Evolutionary conservation across 2,329 filamentous ascomycete genomes (phyloP), one percentile per base, ranked within the genome.

Genomic region (Tolypocladium tundrense): DNA sequence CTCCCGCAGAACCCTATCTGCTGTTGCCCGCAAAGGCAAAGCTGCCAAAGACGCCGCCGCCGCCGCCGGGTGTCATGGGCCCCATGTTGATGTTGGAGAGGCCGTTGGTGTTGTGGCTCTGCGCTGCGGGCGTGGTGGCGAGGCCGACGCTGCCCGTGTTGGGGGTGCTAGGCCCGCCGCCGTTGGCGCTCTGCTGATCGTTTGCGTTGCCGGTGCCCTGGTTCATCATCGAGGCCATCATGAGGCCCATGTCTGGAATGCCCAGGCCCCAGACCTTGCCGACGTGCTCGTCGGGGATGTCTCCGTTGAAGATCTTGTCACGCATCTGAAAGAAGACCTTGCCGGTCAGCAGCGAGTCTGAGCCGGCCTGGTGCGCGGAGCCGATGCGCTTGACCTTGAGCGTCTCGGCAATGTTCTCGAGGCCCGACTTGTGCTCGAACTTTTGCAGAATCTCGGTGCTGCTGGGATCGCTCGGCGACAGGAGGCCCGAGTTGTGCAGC

Each of bases 211-310:
- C 62, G 64, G 67, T 61, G 45, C 48, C 52, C n/a, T 72, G 68
- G 58, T 65, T 68, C 65, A 74, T 68, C 67, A 71, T 71, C 42
- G 69, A 65, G 53, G 67, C 67, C 51, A 66, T 68, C 39, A 72
- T 61, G 37, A 75, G 63, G 27, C 79, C 66, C 73, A 82, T 77
- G 72, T 88, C 84, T 64, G 88, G 81, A 74, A 84, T 88, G 56
- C 91, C 92, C 11, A 97, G 78, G 13, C 93, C 93, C 89, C 93
- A 97, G 65, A 97, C 91, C 73, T 95, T 93, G 60, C 92, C 91
- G 7, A 89, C 77, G 63, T 95, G 91, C 64, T 95, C 88, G 37
- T 89, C 84, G 8, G 90, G 85, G 53, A 97, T 88, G 31, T 85
- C 81, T 60, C 89, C 88, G 65, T 88, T 87, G 74, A 96, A 97